A percentile compares a stretch with the other conserved stretches of the same genome.
phyloP scores from a whole-genome alignment of 352 stramenopile species.

The Pythium apleroticum region DNA sequence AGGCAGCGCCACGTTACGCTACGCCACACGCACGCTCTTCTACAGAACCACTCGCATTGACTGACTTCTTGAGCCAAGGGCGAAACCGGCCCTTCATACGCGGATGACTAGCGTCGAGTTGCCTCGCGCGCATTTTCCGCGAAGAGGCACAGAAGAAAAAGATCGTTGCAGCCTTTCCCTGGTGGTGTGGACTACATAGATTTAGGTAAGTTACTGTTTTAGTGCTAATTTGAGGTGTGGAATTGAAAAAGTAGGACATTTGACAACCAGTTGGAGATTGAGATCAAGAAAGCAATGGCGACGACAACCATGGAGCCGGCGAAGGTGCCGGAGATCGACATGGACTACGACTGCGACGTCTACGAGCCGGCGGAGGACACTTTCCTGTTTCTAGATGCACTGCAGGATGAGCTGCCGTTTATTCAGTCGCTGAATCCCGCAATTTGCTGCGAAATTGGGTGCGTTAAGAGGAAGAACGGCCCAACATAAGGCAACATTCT shows the following conservation, averaged over 20 bases:
- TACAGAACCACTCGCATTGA: conserved; percentile 6
- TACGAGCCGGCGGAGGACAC: conserved; percentile 98
- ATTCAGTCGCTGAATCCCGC: conserved; percentile 53
- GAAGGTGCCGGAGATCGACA: conserved; percentile 66
- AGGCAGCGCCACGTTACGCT: background rate
- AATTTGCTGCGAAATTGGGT: conserved; percentile 91
- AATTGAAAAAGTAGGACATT: conserved; percentile 18
- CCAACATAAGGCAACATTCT: too few species aligned
- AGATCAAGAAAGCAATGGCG: conserved; percentile 11
- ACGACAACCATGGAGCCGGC: conserved; percentile 27
- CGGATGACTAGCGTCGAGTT: background rate
- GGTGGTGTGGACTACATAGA: conserved; percentile 9
- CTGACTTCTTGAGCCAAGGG: background rate
- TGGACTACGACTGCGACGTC: conserved; percentile 86
- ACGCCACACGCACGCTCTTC: background rate
- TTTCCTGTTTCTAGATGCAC: conserved; percentile 95
- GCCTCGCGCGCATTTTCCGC: background rate
- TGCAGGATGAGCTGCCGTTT: conserved; percentile 85
- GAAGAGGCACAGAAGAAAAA: conserved; percentile 3
- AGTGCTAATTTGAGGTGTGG: background rate
- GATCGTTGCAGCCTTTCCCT: background rate
- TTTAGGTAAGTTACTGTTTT: background rate
- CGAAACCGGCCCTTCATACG: background rate
- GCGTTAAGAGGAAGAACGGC: too few species aligned
- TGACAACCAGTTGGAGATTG: background rate